A percentile compares a stretch with the other conserved stretches of the same genome.
These are phyloP conservation scores for Cladophialophora yegresii DNA, from an alignment of 2,329 filamentous ascomycete species.

Conservation along the genomic window DNA sequence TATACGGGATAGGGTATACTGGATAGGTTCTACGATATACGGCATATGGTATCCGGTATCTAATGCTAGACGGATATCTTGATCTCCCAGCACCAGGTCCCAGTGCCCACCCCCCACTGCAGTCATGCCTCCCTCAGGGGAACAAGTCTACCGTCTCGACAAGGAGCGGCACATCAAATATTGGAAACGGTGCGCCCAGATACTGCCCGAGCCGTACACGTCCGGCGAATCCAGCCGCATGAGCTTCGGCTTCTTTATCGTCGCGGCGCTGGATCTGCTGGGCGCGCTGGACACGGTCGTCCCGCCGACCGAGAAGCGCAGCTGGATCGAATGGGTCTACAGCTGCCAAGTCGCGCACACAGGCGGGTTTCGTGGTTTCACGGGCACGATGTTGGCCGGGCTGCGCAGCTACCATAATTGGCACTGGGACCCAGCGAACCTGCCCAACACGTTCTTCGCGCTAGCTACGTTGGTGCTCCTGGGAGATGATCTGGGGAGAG, in stretches of 20 bases:
- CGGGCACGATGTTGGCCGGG: constrained; percentile 62
- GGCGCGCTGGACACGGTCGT: constrained; percentile 58
- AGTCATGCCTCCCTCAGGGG: constrained; percentile 4
- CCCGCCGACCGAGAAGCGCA: constrained; percentile 44
- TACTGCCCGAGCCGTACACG: constrained; percentile 80
- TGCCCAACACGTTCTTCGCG: constrained; percentile 88
- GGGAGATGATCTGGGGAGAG: constrained; percentile 63
- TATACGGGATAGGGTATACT: not conserved
- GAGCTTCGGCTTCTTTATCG: constrained; percentile 83
- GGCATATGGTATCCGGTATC: too few species aligned
- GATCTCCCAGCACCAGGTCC: too few species aligned
- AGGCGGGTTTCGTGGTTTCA: constrained; percentile 87
- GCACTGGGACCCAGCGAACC: constrained; percentile 72
- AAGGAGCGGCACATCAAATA: constrained; percentile 77
- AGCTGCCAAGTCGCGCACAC: constrained; percentile 73
- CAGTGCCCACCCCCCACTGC: not conserved
- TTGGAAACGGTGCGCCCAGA: constrained; percentile 83
- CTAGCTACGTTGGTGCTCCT: constrained; percentile 70
- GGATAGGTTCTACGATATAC: not conserved
- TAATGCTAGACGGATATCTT: too few species aligned
- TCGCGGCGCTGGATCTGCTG: constrained; percentile 82
- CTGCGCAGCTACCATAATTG: constrained; percentile 55
- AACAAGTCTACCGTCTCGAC: constrained; percentile 47
- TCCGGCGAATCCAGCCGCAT: constrained; percentile 88
- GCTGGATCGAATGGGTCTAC: constrained; percentile 75